Percentiles rank a stretch among this genome's conserved stretches.
phyloP scores from a whole-genome alignment of 768 basidiomycete genomes.

The Kwoniella dejecticola region DNA sequence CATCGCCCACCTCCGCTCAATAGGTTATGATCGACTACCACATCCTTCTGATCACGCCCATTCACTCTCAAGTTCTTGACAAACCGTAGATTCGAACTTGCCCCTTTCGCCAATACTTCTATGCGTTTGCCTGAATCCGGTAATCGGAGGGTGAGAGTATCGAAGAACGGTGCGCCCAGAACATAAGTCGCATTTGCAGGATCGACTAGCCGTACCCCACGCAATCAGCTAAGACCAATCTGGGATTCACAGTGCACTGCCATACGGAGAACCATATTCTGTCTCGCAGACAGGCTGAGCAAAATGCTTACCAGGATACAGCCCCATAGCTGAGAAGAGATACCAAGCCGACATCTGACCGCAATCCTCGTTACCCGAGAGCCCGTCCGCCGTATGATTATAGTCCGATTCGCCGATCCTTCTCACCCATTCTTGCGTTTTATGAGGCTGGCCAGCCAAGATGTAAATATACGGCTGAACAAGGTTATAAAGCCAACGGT shows the following conservation, averaged over 20 bases:
- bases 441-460: conserved; percentile 69
- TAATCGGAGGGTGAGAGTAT: conserved; percentile 63
- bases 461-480: conserved; percentile 75
- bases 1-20: conserved; percentile 65
- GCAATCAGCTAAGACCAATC: not conserved
- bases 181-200: conserved; percentile 75
- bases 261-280: no score
- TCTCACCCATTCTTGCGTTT: conserved; percentile 71
- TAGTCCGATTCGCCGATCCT: conserved; percentile 68
- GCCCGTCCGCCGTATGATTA: conserved; percentile 67
- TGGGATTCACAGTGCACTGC: no score
- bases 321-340: conserved; percentile 76
- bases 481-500: no score
- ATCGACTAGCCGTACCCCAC: conserved; percentile 62
- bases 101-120: conserved; percentile 64
- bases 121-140: conserved; percentile 59
- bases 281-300: not conserved
- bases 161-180: conserved; percentile 68
- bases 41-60: conserved; percentile 58
- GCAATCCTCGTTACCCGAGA: conserved; percentile 84
- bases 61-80: conserved; percentile 66
- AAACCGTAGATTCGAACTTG: conserved; percentile 62
- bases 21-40: conserved; percentile 66
- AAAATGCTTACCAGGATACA: conserved; percentile 63
- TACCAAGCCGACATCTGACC: conserved; percentile 92